Evolutionary conservation across 1,284 basidiomycete genomes (phyloP).

Genomic region (Ceraceosorus guamensis): DNA sequence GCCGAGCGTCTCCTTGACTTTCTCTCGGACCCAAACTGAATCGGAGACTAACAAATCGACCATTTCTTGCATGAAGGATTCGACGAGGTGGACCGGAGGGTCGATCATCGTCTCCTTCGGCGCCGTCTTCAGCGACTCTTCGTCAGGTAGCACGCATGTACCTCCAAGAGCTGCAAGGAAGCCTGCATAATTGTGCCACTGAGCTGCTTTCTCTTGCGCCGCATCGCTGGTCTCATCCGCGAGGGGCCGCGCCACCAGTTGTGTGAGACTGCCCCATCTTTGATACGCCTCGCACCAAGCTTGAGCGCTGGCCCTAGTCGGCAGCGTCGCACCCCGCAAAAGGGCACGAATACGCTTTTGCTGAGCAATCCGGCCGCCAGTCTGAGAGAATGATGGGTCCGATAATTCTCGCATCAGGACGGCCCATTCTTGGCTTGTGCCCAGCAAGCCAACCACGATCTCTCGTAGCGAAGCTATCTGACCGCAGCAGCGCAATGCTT

Average conservation of each 20-base stretch:
- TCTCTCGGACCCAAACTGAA: conserved; percentile 43
- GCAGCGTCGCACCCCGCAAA: conserved; percentile 50
- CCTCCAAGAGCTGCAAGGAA: conserved; percentile 71
- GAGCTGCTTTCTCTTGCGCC: conserved; percentile 36
- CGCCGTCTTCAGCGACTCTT: conserved; percentile 8
- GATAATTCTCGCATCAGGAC: conserved; percentile 23
- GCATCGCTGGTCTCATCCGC: conserved; percentile 57
- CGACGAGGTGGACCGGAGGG: conserved; percentile 23
- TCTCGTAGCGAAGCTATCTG: not conserved
- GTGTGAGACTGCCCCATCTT: conserved; percentile 57
- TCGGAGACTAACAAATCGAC: conserved; percentile 43
- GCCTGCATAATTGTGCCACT: conserved; percentile 81
- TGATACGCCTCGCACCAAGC: conserved; percentile 75
- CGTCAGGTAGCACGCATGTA: conserved; percentile 51
- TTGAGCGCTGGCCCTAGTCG: conserved; percentile 53
- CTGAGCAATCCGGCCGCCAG: conserved; percentile 61
- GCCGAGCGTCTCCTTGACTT: conserved; percentile 43
- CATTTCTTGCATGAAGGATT: conserved; percentile 40
- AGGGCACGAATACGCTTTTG: conserved; percentile 72
- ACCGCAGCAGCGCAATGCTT: conserved; percentile 22
- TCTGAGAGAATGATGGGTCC: conserved; percentile 22
- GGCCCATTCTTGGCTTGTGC: conserved; percentile 19
- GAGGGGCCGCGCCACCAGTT: conserved; percentile 18
- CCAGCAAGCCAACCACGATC: not conserved
- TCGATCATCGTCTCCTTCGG: conserved; percentile 14